These are phyloP conservation scores for Sugiyamaella lignohabitans DNA, from an alignment of 805 yeast genomes.

Conservation along the genomic window DNA sequence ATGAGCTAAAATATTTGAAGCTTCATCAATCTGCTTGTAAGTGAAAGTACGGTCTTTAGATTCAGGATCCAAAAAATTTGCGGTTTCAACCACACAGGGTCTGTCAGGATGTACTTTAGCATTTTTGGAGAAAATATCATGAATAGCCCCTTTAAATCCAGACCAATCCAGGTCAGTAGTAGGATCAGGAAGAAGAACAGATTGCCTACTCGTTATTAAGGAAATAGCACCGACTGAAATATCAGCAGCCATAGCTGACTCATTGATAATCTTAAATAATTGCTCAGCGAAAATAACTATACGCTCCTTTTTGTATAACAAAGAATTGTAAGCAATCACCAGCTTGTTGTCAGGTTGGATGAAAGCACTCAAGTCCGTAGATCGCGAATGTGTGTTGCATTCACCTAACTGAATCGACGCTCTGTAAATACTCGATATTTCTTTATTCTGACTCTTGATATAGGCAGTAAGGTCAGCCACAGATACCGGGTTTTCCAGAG, in stretches of 20 bases:
- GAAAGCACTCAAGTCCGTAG: constrained; percentile 55
- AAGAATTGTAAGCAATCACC: constrained; percentile 61
- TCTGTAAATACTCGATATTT: constrained; percentile 45
- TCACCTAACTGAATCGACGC: constrained; percentile 7
- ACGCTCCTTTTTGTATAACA: constrained; percentile 66
- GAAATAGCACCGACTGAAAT: constrained; percentile 45
- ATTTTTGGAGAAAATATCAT: constrained; percentile 85
- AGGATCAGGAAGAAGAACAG: constrained; percentile 72
- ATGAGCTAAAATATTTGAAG: constrained; percentile 90
- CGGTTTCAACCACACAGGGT: constrained; percentile 89
- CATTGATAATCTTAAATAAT: constrained; percentile 46
- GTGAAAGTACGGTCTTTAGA: constrained; percentile 63
- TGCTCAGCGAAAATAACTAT: constrained; percentile 68
- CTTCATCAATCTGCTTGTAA: constrained; percentile 82
- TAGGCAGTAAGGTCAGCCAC: constrained; percentile 51
- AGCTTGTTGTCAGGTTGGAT: constrained; percentile 25
- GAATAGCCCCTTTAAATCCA: constrained; percentile 90
- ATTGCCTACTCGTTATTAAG: constrained; percentile 64
- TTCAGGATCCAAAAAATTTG: constrained; percentile 43
- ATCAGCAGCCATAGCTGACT: constrained; percentile 30
- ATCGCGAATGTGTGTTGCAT: constrained; percentile 13
- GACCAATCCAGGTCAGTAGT: constrained; percentile 82
- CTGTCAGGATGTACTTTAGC: constrained; percentile 81
- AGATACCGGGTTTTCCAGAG: constrained; percentile 35
- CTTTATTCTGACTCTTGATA: constrained; percentile 35